Percentiles rank a stretch among this genome's conserved stretches.
Conservation (phyloP, 2,329 filamentous ascomycete species). For the Triangularia verruculosa region DNA sequence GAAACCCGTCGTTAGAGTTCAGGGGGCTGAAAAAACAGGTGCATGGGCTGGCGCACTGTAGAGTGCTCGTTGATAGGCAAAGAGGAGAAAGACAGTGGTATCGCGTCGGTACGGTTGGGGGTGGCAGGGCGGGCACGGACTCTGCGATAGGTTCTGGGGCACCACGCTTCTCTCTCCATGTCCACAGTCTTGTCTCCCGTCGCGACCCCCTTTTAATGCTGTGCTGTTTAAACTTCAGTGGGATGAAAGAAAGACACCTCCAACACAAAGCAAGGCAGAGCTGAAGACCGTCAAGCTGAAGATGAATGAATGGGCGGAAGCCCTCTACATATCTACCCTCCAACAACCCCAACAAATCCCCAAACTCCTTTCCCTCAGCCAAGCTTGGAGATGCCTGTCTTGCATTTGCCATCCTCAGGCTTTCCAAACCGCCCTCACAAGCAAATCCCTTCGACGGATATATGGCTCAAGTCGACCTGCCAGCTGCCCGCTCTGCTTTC, state of each 20-base stretch:
- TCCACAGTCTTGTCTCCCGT: no score
- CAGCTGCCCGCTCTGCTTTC: no score
- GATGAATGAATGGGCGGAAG: neutral
- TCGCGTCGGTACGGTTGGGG: slow-evolving; percentile 9
- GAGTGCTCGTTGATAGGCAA: slow-evolving; percentile 16
- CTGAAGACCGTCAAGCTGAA: neutral
- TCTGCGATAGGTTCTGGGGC: neutral
- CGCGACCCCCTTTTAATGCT: neutral
- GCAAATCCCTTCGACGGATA: slow-evolving; percentile 4
- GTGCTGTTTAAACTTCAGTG: neutral
- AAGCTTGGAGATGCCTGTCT: slow-evolving; percentile 6
- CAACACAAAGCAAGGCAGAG: neutral
- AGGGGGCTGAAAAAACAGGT: slow-evolving; percentile 26
- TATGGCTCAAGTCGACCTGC: no score
- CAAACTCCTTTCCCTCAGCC: neutral
- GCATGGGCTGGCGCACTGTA: slow-evolving; percentile 22
- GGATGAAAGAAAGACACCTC: no score
- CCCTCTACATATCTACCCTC: neutral
- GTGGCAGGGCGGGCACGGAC: slow-evolving; percentile 11
- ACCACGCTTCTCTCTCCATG: neutral
- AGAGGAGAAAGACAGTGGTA: slow-evolving; percentile 12
- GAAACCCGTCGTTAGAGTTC: slow-evolving; percentile 25
- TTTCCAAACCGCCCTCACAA: neutral
- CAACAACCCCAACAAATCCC: neutral
- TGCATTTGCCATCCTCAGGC: slow-evolving; percentile 3